phyloP scores from a whole-genome alignment of 495 filamentous ascomycete genomes.

The Usnea hakonensis region DNA sequence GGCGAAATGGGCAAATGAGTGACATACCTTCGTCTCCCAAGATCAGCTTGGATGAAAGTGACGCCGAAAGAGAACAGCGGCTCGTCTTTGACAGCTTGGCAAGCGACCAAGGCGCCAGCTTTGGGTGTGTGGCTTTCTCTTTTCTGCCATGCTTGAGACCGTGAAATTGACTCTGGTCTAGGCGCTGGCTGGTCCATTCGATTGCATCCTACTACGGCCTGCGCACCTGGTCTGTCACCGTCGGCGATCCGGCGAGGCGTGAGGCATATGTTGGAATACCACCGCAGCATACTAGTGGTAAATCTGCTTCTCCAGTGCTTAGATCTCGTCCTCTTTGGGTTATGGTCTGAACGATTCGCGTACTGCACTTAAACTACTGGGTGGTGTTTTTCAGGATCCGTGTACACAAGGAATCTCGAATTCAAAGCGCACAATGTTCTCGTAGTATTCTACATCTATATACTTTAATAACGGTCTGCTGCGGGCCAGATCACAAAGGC shows the following conservation, averaged over 20 bases:
- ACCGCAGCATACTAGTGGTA: conserved; percentile 13
- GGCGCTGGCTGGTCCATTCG: conserved; percentile 88
- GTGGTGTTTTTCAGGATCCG: not conserved
- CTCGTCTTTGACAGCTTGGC: conserved; percentile 70
- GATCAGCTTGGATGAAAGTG: conserved; percentile 35
- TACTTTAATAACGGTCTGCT: not conserved
- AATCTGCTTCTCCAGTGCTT: conserved; percentile 31
- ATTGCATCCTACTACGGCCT: conserved; percentile 92
- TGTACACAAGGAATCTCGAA: not conserved
- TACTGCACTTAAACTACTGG: not conserved
- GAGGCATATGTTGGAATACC: conserved; percentile 82
- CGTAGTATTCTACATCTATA: not conserved
- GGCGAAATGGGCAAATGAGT: conserved; percentile 65
- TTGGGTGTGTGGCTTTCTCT: conserved; percentile 58
- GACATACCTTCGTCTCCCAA: conserved; percentile 43
- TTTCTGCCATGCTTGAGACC: conserved; percentile 3
- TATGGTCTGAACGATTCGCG: conserved; percentile 40
- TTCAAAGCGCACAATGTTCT: not conserved
- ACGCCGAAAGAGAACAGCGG: conserved; percentile 50
- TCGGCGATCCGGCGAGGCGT: conserved; percentile 64
- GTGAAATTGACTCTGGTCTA: conserved; percentile 28
- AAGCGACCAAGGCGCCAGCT: conserved; percentile 66
- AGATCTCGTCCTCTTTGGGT: conserved; percentile 55
- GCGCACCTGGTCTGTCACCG: conserved; percentile 71
- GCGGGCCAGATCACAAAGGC: not conserved